Base-by-base conservation (phyloP, 306 rosid species). In the Inga leiocalycina region DNA sequence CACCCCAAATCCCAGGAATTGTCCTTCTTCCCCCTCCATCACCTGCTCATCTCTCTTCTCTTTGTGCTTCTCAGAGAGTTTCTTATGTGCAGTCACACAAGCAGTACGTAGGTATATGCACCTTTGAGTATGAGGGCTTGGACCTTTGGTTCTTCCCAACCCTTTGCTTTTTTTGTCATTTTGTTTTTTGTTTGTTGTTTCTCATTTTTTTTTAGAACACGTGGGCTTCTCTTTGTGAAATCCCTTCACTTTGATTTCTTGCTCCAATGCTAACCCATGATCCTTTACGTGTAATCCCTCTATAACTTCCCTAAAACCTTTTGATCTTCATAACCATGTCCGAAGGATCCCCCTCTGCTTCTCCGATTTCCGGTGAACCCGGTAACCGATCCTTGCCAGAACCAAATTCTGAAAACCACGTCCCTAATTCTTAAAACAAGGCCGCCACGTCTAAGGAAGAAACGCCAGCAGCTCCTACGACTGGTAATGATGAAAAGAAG, bases 301-400 rank as follows among this genome's bases (percentile, higher is more conserved):
- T 82, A 0, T 94, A 89, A 87, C 91, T 89, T 51, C 30, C 83
- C 77, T 86, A 81, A 84, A 85, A 70, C 85, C 82, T 66, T 83
- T 72, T 84, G 88, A 90, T 92, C 94, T 91, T 86, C 67, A 44
- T 22, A 69, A 71, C 75, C 89, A 96, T 96, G 99, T 82, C 97
- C 61, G 75, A 77, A 51, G 88, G 89, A 77, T 90, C 95, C 57
- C 64, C 94, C 56, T 84, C 90, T 46, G 79, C 95, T 46, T 80
- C 92, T 81, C 84, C 91, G 90, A 88, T 90, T 87, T 73, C 94
- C 19, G 76, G 72, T 85, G 79, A 79, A 83, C 86, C 89, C 5
- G 62, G 81, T 84, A 75, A 62, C 89, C 91, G 88, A 85, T 87
- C 97, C 52, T 86, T 91, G n/a, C 90, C 92, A 75, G 93, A 88